Evolutionary conservation across 1,284 basidiomycete species (phyloP).

Genomic region (Rhodotorula sp.): DNA sequence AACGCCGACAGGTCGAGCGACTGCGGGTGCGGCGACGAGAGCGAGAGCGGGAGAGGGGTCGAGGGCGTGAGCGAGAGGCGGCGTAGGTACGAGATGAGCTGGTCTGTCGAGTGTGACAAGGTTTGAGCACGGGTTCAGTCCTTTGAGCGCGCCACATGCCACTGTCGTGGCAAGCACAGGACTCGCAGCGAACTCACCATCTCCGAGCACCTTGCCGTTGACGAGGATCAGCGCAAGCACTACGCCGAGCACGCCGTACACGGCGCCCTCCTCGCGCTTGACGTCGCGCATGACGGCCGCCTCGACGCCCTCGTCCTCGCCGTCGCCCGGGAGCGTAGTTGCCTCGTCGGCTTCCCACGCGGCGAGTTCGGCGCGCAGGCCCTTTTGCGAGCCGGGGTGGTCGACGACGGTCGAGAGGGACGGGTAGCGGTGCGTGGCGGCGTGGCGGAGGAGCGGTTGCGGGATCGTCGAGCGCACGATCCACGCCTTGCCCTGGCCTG

Average conservation of each 20-base stretch:
- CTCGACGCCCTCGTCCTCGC: not conserved
- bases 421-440: constrained; percentile 5
- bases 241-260: constrained; percentile 47
- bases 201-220: constrained; percentile 47
- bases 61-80: constrained; percentile 27
- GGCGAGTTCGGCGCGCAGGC: constrained; percentile 13
- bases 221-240: constrained; percentile 49
- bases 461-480: constrained; percentile 37
- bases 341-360: constrained; percentile 11
- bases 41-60: constrained; percentile 14
- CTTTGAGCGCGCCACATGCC: not conserved
- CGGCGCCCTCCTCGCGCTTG: constrained; percentile 36
- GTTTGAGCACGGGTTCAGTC: not conserved
- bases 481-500: constrained; percentile 31
- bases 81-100: constrained; percentile 37
- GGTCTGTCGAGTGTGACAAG: constrained; percentile 17
- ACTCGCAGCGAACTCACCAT: constrained; percentile 40
- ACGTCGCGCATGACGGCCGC: constrained; percentile 29
- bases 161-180: not conserved
- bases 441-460: constrained; percentile 17
- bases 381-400: not conserved
- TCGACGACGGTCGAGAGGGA: not conserved
- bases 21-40: constrained; percentile 13
- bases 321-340: constrained; percentile 2
- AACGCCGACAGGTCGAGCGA: constrained; percentile 20